Conservation (phyloP, 192 early-diverging fungal species). For the Coemansia sp. region DNA sequence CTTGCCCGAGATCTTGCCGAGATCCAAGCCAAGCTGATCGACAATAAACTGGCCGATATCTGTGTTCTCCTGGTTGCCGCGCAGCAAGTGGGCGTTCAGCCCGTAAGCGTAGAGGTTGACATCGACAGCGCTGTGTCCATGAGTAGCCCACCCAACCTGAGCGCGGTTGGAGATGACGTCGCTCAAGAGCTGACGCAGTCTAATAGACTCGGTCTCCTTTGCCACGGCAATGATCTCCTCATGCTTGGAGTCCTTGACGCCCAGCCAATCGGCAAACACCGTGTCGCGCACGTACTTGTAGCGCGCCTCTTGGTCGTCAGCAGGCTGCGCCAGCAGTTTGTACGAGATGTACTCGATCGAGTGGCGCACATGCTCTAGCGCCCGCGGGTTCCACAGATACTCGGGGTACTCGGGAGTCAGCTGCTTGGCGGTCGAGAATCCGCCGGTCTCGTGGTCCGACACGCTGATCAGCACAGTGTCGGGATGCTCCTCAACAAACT, state of each 20-base stretch:
- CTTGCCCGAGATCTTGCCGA: constrained; percentile 58
- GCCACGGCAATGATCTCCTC: constrained; percentile 59
- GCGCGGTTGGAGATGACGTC: constrained; percentile 58
- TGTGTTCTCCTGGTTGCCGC: constrained; percentile 87
- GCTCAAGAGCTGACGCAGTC: constrained; percentile 55
- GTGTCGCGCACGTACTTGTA: constrained; percentile 55
- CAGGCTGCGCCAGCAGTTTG: constrained; percentile 24
- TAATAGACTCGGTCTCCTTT: constrained; percentile 23
- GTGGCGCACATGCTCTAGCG: constrained; percentile 63
- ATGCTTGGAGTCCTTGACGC: constrained; percentile 66
- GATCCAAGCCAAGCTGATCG: constrained; percentile 59
- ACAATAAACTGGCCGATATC: constrained; percentile 76
- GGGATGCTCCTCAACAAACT: constrained; percentile 77
- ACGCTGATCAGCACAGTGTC: constrained; percentile 89
- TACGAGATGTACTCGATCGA: constrained; percentile 62
- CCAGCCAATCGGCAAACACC: constrained; percentile 66
- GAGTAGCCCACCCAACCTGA: constrained; percentile 77
- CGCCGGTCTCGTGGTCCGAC: constrained; percentile 97
- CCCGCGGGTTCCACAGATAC: constrained; percentile 84
- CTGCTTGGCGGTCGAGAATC: constrained; percentile 81
- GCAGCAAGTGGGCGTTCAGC: constrained; percentile 55
- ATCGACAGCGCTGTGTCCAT: constrained; percentile 93
- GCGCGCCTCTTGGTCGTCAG: constrained; percentile 8
- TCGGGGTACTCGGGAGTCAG: constrained; percentile 69
- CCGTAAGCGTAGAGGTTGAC: constrained; percentile 93